Evolutionary conservation across 805 yeast species (phyloP).

Genomic region (Ogataea ramenticola): DNA sequence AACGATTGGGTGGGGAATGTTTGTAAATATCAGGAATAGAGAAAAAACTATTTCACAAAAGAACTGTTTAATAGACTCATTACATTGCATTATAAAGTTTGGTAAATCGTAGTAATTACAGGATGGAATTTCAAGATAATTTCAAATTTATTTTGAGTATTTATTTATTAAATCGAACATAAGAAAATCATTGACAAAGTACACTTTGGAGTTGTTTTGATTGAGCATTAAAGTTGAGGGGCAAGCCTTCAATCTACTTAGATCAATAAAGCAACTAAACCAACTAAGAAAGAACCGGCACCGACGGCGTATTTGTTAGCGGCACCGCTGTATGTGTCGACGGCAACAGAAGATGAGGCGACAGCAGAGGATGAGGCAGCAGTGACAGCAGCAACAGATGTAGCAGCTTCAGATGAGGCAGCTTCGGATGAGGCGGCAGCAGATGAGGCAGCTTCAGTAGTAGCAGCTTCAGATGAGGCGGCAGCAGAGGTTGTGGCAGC

Average conservation of each 20-base stretch:
- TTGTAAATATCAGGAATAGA: slow-evolving; percentile 1
- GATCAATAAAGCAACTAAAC: slow-evolving; percentile 12
- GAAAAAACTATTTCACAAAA: background rate
- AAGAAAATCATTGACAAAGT: no score
- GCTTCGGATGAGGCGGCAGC: background rate
- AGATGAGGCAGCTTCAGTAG: background rate
- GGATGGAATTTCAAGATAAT: no score
- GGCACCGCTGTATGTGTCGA: slow-evolving; percentile 6
- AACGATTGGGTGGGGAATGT: background rate
- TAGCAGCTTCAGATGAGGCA: slow-evolving; percentile 2
- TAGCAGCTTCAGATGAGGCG: slow-evolving; percentile 1
- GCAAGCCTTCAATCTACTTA: slow-evolving; percentile 1
- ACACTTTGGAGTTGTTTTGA: no score
- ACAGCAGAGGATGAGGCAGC: slow-evolving; percentile 14
- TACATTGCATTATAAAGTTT: no score
- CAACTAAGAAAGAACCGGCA: slow-evolving; percentile 13
- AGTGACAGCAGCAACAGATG: slow-evolving; percentile 14
- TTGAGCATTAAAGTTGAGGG: background rate
- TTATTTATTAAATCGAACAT: background rate
- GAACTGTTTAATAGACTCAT: no score
- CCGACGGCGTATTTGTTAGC: slow-evolving; percentile 10
- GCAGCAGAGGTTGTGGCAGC: background rate
- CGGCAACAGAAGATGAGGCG: slow-evolving; percentile 4
- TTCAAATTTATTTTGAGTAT: background rate
- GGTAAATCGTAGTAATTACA: no score